Percentiles rank a stretch among this genome's conserved stretches.
Evolutionary conservation across 2,329 filamentous ascomycete species (phyloP).

Genomic region (Neoscytalidium dimidiatum): DNA sequence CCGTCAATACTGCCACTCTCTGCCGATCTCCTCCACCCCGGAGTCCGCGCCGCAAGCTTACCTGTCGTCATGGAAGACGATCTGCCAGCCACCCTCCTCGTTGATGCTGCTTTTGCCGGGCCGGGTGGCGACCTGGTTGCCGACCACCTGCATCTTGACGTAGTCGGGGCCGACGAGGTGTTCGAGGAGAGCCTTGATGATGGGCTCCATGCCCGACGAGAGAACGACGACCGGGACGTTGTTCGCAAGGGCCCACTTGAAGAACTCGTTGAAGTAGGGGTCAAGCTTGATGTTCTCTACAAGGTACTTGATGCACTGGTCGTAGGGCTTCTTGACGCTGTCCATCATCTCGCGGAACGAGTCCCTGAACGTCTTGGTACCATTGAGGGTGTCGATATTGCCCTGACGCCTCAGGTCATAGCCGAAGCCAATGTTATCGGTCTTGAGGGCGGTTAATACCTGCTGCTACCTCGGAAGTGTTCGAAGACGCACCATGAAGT

Average conservation of each 20-base stretch:
- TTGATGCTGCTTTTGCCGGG: constrained; percentile 73
- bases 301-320: constrained; percentile 77
- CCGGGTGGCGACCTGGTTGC: constrained; percentile 73
- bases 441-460: constrained; percentile 63
- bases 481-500: constrained; percentile 56
- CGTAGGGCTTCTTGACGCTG: constrained; percentile 76
- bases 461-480: neutral
- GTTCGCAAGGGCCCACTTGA: constrained; percentile 75
- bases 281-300: constrained; percentile 85
- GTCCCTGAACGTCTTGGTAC: constrained; percentile 72
- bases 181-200: constrained; percentile 81
- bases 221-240: constrained; percentile 92
- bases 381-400: constrained; percentile 76
- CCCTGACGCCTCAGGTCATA: constrained; percentile 66
- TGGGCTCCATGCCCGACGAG: constrained; percentile 87
- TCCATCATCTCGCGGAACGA: constrained; percentile 92
- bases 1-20: neutral
- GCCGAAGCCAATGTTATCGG: constrained; percentile 90
- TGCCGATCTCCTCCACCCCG: constrained; percentile 33
- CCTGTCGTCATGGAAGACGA: constrained; percentile 82
- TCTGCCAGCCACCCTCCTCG: constrained; percentile 81
- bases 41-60: constrained; percentile 59
- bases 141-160: constrained; percentile 82
- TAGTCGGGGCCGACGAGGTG: constrained; percentile 79
- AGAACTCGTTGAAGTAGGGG: constrained; percentile 85